These are phyloP conservation scores for Mycena haematopus DNA, from an alignment of 768 basidiomycete species.

Conservation along the genomic window DNA sequence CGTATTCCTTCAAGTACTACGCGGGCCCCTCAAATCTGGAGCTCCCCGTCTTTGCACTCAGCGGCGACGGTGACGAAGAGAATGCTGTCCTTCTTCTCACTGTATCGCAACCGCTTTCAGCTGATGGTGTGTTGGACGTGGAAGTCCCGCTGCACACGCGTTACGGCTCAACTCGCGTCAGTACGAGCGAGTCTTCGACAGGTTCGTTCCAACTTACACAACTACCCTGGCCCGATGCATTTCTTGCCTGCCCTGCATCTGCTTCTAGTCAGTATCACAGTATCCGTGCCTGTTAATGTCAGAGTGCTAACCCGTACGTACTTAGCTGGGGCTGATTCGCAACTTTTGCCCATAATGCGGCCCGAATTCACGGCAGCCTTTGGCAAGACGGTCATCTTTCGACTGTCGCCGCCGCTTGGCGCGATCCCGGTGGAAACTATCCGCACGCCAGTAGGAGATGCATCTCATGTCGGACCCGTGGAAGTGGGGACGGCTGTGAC, in stretches of 20 bases:
- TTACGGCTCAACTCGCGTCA: slow-evolving; percentile 20
- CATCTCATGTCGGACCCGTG: slow-evolving; percentile 45
- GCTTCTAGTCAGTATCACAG: slow-evolving; percentile 30
- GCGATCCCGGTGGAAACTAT: slow-evolving; percentile 31
- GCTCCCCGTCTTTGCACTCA: too few species aligned
- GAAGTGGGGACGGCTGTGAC: slow-evolving; percentile 47
- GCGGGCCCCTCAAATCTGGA: too few species aligned
- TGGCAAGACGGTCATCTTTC: neutral
- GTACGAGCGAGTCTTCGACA: neutral
- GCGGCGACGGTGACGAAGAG: too few species aligned
- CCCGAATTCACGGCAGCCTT: slow-evolving; percentile 32
- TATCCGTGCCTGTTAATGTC: slow-evolving; percentile 21
- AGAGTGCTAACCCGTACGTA: neutral
- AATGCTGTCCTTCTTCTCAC: too few species aligned
- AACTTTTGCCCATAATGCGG: slow-evolving; percentile 11
- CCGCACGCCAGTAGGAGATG: slow-evolving; percentile 46
- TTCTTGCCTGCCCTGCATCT: slow-evolving; percentile 43
- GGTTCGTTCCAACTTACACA: slow-evolving; percentile 36
- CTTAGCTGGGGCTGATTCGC: too few species aligned
- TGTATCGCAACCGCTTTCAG: too few species aligned
- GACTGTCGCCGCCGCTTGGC: too few species aligned
- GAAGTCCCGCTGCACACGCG: slow-evolving; percentile 51
- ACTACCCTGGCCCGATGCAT: slow-evolving; percentile 45
- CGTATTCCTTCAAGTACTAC: slow-evolving; percentile 46
- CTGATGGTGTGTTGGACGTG: slow-evolving; percentile 33